Evolutionary conservation across 441 rosid genomes (phyloP).

Genomic region (California macrophylla): DNA sequence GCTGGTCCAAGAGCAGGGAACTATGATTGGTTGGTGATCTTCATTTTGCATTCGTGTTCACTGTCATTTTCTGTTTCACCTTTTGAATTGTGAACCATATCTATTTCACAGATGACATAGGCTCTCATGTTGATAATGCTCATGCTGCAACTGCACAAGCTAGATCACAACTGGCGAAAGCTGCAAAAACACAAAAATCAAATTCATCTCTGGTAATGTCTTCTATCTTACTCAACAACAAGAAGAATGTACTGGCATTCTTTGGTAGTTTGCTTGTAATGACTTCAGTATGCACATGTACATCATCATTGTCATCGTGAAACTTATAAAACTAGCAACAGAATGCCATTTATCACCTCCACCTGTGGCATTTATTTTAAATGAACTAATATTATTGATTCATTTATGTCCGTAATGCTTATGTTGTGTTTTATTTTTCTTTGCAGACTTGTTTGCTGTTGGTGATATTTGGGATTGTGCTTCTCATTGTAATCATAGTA

Average conservation of each 20-base stretch:
- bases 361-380: not conserved
- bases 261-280: not conserved
- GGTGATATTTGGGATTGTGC: slow-evolving; percentile 32
- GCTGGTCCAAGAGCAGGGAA: slow-evolving; percentile 62
- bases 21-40: slow-evolving; percentile 45
- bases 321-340: not conserved
- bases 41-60: not conserved
- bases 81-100: slow-evolving; percentile 4
- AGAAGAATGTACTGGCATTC: not conserved
- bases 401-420: not conserved
- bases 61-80: not conserved
- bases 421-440: not conserved
- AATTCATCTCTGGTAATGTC: slow-evolving; percentile 12
- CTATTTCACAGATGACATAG: slow-evolving; percentile 43
- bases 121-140: slow-evolving; percentile 49
- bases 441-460: slow-evolving; percentile 75
- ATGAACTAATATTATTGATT: not conserved
- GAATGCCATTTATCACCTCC: not conserved
- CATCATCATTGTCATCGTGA: not conserved
- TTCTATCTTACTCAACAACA: not conserved
- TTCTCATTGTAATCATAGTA: slow-evolving; percentile 63
- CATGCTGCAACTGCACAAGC: slow-evolving; percentile 42
- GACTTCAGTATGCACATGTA: not conserved
- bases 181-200: slow-evolving; percentile 51
- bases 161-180: slow-evolving; percentile 43